Evolutionary conservation across 345 rosid species (phyloP), one percentile per base, ranked within the genome.

Genomic region (Capsella bursapastoris): DNA sequence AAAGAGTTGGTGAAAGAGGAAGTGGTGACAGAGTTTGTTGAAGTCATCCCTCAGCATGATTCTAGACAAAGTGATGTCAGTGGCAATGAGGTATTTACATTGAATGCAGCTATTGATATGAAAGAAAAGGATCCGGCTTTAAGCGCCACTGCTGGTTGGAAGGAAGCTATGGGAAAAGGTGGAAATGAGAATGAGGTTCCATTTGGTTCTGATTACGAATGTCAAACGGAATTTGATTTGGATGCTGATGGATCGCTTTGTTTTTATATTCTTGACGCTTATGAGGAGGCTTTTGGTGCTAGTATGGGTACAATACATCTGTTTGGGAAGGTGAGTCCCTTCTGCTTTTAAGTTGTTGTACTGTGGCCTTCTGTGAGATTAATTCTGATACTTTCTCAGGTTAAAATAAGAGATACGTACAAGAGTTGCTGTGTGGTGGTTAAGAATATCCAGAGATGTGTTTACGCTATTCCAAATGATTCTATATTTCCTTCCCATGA

Each of bases 111-210:
- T 77, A 82, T 88, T 78, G 72, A 52, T 60, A 55, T 47, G 9
- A 93, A 83, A 75, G 83, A 83, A 76, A 86, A 77, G 72, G 97
- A 92, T 82, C 76, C 84, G 4, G 73, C 87, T 58, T 72, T 86
- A 60, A 89, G 97, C 64, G 99, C 99, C 5, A 87, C 83, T 53
- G 92, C 92, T 48, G 98, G 84, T 51, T 95, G 99, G 98, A 85
- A 86, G 75, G 94, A 82, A 2, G 84, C 88, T 29, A 87, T 78
- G 63, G 79, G 75, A 35, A 83, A 73, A 65, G 87, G 76, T 45
- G 70, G 58, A 47, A 11, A 27, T 56, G 77, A 74, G 28, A 78
- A 60, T 41, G 87, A 32, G 4, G 63, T 35, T 63, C 50, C 63
- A 48, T 70, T 32, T 67, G 82, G 72, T 65, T 31, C 70, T 60